Percentiles rank a stretch among this genome's conserved stretches.
phyloP scores from a whole-genome alignment of 306 rosid species.

The Pachyrhizus erosus region DNA sequence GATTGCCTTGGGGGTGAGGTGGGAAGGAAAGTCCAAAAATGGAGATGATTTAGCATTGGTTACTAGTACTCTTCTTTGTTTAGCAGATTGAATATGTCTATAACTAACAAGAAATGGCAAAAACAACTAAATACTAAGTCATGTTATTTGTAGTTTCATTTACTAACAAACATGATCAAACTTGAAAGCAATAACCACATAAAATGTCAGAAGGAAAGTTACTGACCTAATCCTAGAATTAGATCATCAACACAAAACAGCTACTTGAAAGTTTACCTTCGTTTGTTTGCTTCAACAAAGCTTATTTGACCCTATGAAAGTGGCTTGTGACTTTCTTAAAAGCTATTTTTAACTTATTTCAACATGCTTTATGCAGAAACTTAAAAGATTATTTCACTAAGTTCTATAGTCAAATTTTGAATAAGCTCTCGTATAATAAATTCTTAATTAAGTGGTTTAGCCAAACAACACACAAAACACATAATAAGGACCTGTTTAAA shows the following conservation, averaged over 20 bases:
- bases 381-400: not conserved
- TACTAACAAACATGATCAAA: not conserved
- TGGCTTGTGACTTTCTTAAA: not conserved
- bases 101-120: not conserved
- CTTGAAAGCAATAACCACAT: conserved; percentile 12
- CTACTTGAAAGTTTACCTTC: not conserved
- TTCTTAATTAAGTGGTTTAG: not conserved
- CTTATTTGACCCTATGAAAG: not conserved
- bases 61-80: conserved; percentile 9
- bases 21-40: not conserved
- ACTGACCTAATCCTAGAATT: not conserved
- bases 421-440: not conserved
- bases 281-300: not conserved
- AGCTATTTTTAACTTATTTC: not conserved
- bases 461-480: not conserved
- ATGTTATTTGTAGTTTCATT: conserved; percentile 11
- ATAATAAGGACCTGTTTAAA: conserved; percentile 1
- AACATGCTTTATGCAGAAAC: not conserved
- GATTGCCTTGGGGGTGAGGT: not conserved
- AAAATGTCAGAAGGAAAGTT: not conserved
- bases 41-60: not conserved
- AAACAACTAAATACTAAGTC: not conserved
- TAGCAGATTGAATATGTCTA: conserved; percentile 3
- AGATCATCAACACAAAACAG: not conserved
- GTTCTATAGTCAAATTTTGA: not conserved